Evolutionary conservation across 2,329 filamentous ascomycete species (phyloP), one percentile per base, ranked within the genome.

Genomic region (Cladosporium sp.): DNA sequence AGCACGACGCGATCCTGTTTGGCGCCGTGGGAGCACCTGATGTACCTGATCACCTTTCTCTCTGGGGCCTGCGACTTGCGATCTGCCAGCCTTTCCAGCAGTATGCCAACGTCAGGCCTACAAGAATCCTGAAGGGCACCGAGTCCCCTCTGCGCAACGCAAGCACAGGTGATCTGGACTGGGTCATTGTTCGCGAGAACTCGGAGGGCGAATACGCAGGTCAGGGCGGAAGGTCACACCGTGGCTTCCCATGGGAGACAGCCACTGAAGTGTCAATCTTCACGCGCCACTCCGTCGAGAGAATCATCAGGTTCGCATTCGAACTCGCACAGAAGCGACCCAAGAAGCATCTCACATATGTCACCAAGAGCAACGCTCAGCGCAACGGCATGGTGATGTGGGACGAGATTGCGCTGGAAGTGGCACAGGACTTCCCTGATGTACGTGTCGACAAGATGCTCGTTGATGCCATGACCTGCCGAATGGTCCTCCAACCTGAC

Each of bases 331-430:
- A 81, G 67, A 82, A 80, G 69, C 77, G 87, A 3, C 84, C 84
- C 0, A 80, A 84, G 48, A 88, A 87, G 76, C 77, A 83, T 13
- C 71, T 89, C 36, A 89, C 87, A 0, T 83, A 89, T 1, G 87
- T 89, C 3, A 88, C 86, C 0, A 89, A 89, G 77, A 87, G 84
- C 53, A 89, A 89, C 72, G 86, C 87, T 0, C 86, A 88, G 75
- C 80, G 87, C 0, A 88, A 89, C 63, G 87, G 87, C 0, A 88
- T 89, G 86, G 87, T 89, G 0, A 81, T 89, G 65, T 89, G 87
- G 88, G 87, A 89, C 70, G 86, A 89, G 69, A 81, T 89, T 13
- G 86, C 86, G 0, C 77, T 76, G 0, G 79, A 82, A 28, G 82
- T 89, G 2, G 81, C 82, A 0, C 80, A 77, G 65, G 85, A 88